phyloP scores from a whole-genome alignment of 352 stramenopile genomes.

The Globisporangium cylindrosporum region DNA sequence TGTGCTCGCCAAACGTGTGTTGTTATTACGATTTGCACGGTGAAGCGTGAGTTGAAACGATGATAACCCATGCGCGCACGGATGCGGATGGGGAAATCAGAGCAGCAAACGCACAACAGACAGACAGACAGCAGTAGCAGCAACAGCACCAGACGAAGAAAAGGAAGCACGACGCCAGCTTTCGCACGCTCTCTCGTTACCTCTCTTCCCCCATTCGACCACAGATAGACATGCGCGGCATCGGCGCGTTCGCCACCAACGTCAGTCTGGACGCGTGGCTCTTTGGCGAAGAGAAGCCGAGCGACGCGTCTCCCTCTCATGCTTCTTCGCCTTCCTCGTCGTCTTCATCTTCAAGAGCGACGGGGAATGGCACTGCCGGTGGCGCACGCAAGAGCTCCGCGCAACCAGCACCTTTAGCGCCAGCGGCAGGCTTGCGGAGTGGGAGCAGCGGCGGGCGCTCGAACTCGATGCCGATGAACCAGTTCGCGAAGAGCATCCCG shows the following conservation, averaged over 20 bases:
- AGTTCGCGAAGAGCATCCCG: constrained; percentile 20
- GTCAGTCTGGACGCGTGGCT: constrained; percentile 80
- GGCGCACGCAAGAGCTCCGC: constrained; percentile 8
- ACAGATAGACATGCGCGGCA: constrained; percentile 30
- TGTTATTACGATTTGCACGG: neutral
- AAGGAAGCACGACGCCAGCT: neutral
- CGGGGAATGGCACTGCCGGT: neutral
- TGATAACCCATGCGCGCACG: neutral
- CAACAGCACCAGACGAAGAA: neutral
- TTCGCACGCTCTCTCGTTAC: neutral
- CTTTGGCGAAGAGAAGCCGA: constrained; percentile 65
- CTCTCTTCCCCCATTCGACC: constrained; percentile 2
- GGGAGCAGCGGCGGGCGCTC: constrained; percentile 12
- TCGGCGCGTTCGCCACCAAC: constrained; percentile 31
- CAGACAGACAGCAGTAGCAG: neutral
- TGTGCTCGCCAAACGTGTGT: too few species aligned
- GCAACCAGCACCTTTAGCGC: too few species aligned
- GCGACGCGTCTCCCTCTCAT: neutral
- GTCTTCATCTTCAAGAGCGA: constrained; percentile 6
- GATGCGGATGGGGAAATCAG: neutral
- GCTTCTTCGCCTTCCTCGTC: constrained; percentile 3
- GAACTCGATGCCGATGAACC: constrained; percentile 33
- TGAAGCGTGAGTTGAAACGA: neutral
- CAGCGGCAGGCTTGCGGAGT: neutral
- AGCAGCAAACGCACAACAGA: constrained; percentile 4